Conservation (phyloP, 2,329 filamentous ascomycete species). For the Aspergillus hiratsukae region DNA sequence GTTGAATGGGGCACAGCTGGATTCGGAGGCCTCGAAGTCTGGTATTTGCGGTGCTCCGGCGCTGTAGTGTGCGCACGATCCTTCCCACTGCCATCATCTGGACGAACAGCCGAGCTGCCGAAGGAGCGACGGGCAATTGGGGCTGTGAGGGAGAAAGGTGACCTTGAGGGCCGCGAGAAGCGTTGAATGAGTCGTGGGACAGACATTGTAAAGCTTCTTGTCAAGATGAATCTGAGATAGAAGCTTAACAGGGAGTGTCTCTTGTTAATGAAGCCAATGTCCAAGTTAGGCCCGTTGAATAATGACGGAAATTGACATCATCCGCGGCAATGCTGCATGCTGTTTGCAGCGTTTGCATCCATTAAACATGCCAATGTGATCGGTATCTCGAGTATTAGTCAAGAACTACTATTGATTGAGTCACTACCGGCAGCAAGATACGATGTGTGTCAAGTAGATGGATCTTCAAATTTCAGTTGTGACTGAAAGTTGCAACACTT, state of each 20-base stretch:
- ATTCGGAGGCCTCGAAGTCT: slow-evolving; percentile 55
- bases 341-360: slow-evolving; percentile 37
- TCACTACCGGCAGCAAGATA: neutral
- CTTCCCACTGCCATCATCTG: slow-evolving; percentile 44
- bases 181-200: slow-evolving; percentile 43
- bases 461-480: neutral
- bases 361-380: neutral
- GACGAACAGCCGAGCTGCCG: slow-evolving; percentile 26
- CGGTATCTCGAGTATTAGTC: neutral
- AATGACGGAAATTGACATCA: slow-evolving; percentile 36
- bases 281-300: neutral
- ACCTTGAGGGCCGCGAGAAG: slow-evolving; percentile 39
- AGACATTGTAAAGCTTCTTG: slow-evolving; percentile 38
- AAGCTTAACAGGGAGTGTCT: neutral
- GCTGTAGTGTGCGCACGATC: slow-evolving; percentile 51
- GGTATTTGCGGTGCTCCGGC: slow-evolving; percentile 51
- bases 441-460: neutral
- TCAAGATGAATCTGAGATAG: slow-evolving; percentile 2
- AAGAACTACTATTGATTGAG: neutral
- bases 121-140: slow-evolving; percentile 26
- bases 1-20: slow-evolving; percentile 62
- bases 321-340: slow-evolving; percentile 22
- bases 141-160: slow-evolving; percentile 20
- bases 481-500: neutral
- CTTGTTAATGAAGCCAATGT: neutral